Evolutionary conservation across 2,329 filamentous ascomycete genomes (phyloP).

Genomic region (Exophiala sp.): DNA sequence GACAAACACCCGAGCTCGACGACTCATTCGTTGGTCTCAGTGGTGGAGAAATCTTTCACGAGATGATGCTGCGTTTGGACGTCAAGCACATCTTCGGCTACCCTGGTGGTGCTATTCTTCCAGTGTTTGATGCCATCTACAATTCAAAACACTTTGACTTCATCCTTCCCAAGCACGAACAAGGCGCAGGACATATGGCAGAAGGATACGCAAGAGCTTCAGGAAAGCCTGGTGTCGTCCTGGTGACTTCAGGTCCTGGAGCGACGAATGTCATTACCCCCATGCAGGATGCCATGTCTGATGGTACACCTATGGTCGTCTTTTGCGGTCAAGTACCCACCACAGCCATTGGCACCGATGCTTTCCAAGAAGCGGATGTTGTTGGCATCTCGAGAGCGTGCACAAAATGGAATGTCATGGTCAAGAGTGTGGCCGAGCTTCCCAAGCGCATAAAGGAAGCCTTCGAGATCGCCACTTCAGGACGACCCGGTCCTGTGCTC

Average conservation of each 20-base stretch:
- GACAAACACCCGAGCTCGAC: constrained; percentile 64
- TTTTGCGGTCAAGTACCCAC: constrained; percentile 93
- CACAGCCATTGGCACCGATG: constrained; percentile 85
- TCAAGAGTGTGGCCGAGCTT: constrained; percentile 89
- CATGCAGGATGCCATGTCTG: constrained; percentile 91
- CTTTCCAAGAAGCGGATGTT: constrained; percentile 95
- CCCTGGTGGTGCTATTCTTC: constrained; percentile 91
- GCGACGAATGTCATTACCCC: constrained; percentile 96
- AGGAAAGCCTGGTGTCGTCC: constrained; percentile 89
- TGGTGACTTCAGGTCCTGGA: constrained; percentile 94
- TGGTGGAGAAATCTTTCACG: constrained; percentile 95
- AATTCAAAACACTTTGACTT: constrained; percentile 97
- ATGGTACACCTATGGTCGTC: constrained; percentile 93
- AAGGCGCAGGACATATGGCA: constrained; percentile 98
- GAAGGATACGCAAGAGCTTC: constrained; percentile 93
- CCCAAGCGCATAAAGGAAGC: constrained; percentile 94
- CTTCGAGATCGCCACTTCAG: constrained; percentile 94
- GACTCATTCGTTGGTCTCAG: constrained; percentile 94
- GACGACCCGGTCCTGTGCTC: constrained; percentile 87
- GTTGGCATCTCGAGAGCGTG: constrained; percentile 90
- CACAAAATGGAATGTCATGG: constrained; percentile 99
- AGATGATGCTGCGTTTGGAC: constrained; percentile 93
- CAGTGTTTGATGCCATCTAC: constrained; percentile 98
- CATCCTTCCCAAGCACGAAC: constrained; percentile 90
- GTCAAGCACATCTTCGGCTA: constrained; percentile 96